Percentiles rank a stretch among this genome's conserved stretches.
Evolutionary conservation across 1,284 basidiomycete species (phyloP).

Genomic region (Pyrrhoderma lamaoense): DNA sequence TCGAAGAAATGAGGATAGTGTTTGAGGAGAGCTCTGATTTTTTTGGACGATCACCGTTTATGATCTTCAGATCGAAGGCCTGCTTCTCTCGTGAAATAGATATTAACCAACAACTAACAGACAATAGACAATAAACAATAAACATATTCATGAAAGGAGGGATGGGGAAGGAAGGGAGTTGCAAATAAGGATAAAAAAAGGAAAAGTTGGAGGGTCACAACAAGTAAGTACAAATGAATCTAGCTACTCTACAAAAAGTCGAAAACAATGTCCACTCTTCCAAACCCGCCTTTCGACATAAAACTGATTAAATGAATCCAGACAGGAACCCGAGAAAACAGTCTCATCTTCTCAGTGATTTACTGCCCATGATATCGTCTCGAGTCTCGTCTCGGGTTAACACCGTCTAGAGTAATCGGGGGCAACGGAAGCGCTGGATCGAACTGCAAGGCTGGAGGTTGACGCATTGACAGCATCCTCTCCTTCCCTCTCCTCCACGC

Average conservation of each 20-base stretch:
- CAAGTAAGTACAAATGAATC: too few relatives aligned
- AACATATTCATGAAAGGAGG: too few relatives aligned
- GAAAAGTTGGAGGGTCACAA: background rate
- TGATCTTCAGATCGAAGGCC: constrained; percentile 50
- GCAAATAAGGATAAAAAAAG: background rate
- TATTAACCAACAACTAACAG: too few relatives aligned
- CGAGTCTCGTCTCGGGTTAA: too few relatives aligned
- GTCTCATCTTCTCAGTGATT: background rate
- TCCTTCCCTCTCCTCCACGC: constrained; percentile 9
- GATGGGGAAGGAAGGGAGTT: background rate
- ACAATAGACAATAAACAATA: too few relatives aligned
- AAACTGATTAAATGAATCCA: too few relatives aligned
- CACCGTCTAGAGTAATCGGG: constrained; percentile 1
- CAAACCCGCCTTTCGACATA: too few relatives aligned
- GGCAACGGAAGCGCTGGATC: constrained; percentile 10
- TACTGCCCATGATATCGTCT: background rate
- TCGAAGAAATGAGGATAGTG: constrained; percentile 44
- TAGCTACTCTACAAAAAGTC: too few relatives aligned
- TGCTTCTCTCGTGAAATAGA: too few relatives aligned
- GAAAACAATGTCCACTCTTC: too few relatives aligned
- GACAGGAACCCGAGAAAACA: too few relatives aligned
- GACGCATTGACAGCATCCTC: background rate
- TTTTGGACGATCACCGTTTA: constrained; percentile 71
- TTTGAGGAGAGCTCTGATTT: constrained; percentile 76
- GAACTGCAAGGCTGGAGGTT: constrained; percentile 4